phyloP scores from a whole-genome alignment of 768 basidiomycete genomes.

The Auricularia auricula-judae region DNA sequence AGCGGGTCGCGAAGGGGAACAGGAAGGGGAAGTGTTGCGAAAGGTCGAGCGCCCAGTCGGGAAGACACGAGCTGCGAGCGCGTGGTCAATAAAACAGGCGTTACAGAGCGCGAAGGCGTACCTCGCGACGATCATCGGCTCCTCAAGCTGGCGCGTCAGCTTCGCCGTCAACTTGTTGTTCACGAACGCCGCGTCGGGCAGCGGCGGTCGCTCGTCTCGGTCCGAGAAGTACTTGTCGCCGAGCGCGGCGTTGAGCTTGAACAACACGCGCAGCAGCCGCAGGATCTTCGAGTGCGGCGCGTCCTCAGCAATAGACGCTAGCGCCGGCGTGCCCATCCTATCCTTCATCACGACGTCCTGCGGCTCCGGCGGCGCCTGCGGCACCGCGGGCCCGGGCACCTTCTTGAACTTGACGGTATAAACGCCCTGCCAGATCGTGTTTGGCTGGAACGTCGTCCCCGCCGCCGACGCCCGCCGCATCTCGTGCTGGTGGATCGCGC shows the following conservation, averaged over 20 bases:
- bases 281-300: slow-evolving; percentile 84
- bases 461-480: slow-evolving; percentile 51
- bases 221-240: slow-evolving; percentile 44
- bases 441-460: slow-evolving; percentile 43
- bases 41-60: slow-evolving; percentile 94
- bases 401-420: slow-evolving; percentile 93
- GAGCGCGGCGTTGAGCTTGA: slow-evolving; percentile 70
- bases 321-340: slow-evolving; percentile 24
- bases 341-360: slow-evolving; percentile 30
- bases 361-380: slow-evolving; percentile 28
- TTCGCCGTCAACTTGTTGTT: slow-evolving; percentile 98
- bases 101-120: slow-evolving; percentile 35
- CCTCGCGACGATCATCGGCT: slow-evolving; percentile 92
- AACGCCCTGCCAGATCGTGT: slow-evolving; percentile 79
- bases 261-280: slow-evolving; percentile 76
- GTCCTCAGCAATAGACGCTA: slow-evolving; percentile 76
- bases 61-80: slow-evolving; percentile 68
- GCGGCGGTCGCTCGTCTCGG: slow-evolving; percentile 32
- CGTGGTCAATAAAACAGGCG: no score
- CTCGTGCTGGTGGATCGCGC: slow-evolving; percentile 89
- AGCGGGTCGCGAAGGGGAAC: slow-evolving; percentile 96
- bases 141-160: slow-evolving; percentile 91
- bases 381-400: slow-evolving; percentile 67
- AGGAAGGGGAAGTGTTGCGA: slow-evolving; percentile 97
- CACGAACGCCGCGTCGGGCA: slow-evolving; percentile 79